Percentiles rank a stretch among this genome's conserved stretches.
phyloP scores from a whole-genome alignment of 192 early-diverging fungal genomes.

The Diversispora epigaea region DNA sequence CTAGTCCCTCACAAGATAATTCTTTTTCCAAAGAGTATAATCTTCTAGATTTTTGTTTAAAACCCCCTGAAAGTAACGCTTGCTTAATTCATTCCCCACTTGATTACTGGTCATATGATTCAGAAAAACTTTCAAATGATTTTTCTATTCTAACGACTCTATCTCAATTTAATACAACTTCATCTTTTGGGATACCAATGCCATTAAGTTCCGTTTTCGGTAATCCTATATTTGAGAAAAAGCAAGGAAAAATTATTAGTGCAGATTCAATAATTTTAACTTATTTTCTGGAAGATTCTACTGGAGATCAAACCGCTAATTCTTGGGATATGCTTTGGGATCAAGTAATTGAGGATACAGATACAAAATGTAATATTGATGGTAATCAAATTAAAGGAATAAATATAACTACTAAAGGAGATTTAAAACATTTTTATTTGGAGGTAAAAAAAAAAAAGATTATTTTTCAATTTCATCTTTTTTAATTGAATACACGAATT shows the following conservation, averaged over 20 bases:
- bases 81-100: not conserved
- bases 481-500: conserved; percentile 13
- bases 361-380: not conserved
- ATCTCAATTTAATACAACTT: not conserved
- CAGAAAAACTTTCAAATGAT: not conserved
- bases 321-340: conserved; percentile 52
- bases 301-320: conserved; percentile 12
- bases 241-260: conserved; percentile 14
- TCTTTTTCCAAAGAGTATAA: not conserved
- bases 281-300: conserved; percentile 47
- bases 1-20: not conserved
- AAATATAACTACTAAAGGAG: conserved; percentile 30
- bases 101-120: not conserved
- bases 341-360: conserved; percentile 15
- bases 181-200: conserved; percentile 14
- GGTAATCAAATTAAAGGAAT: conserved; percentile 10
- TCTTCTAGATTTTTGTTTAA: conserved; percentile 5
- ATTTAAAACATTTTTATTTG: conserved; percentile 47
- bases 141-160: conserved; percentile 13
- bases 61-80: not conserved
- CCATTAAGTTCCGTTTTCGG: conserved; percentile 8
- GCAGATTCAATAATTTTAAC: conserved; percentile 59
- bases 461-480: conserved; percentile 13
- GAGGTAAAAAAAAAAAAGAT: conserved; percentile 18
- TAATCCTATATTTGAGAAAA: conserved; percentile 9